Evolutionary conservation across 345 rosid species (phyloP).

Genomic region (Syzygium oleosum): DNA sequence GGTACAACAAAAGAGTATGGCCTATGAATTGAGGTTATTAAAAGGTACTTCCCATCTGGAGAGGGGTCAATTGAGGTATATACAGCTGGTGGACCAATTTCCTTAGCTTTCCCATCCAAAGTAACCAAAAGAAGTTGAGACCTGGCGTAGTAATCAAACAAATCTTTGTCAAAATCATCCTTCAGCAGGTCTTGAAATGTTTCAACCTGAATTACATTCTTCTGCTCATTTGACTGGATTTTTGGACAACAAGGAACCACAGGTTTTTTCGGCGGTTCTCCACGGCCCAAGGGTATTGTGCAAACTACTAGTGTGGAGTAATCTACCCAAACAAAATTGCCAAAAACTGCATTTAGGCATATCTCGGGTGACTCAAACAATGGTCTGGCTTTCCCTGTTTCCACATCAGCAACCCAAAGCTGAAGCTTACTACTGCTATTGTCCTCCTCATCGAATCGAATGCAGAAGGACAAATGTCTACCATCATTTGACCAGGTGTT

Average conservation of each 20-base stretch:
- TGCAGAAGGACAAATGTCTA: constrained; percentile 67
- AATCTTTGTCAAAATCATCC: constrained; percentile 88
- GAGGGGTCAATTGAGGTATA: constrained; percentile 91
- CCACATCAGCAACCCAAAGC: constrained; percentile 79
- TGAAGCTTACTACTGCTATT: constrained; percentile 50
- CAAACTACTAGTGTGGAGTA: constrained; percentile 67
- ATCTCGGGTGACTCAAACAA: constrained; percentile 58
- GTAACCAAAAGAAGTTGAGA: constrained; percentile 78
- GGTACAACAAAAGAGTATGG: constrained; percentile 93
- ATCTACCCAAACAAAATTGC: constrained; percentile 78
- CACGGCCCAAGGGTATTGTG: constrained; percentile 67
- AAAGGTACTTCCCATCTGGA: constrained; percentile 69
- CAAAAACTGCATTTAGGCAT: constrained; percentile 78
- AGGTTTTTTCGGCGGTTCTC: constrained; percentile 80
- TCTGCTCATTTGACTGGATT: constrained; percentile 68
- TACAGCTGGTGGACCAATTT: constrained; percentile 71
- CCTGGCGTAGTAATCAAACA: constrained; percentile 84
- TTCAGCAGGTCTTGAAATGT: constrained; percentile 92
- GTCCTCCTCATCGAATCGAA: constrained; percentile 59
- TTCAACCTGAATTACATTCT: constrained; percentile 65
- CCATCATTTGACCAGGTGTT: constrained; percentile 85
- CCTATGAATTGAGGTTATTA: constrained; percentile 64
- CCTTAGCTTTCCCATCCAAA: constrained; percentile 60
- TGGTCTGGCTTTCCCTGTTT: constrained; percentile 69
- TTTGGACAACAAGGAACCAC: constrained; percentile 85